Conservation (phyloP, 306 rosid genomes). For the Vigna mungo region DNA sequence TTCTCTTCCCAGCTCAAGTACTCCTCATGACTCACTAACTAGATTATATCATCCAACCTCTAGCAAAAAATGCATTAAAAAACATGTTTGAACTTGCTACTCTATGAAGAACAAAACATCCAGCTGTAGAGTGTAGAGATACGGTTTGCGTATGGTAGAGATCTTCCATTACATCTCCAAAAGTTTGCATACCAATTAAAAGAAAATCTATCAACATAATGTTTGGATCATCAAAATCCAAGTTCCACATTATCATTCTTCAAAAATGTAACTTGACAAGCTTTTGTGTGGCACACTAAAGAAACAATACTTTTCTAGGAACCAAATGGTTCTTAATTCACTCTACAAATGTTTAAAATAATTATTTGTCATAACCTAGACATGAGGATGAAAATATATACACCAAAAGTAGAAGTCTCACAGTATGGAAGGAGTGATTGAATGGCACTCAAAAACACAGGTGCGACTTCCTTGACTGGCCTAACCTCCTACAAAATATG, state of each 20-base stretch:
- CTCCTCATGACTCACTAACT: neutral
- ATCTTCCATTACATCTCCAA: conserved; percentile 1
- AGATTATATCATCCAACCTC: conserved; percentile 8
- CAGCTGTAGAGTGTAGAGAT: neutral
- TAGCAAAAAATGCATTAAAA: neutral
- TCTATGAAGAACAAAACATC: neutral
- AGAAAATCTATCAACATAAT: conserved; percentile 4
- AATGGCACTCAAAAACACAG: conserved; percentile 78
- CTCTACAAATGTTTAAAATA: neutral
- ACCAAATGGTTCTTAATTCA: conserved; percentile 22
- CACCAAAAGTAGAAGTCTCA: conserved; percentile 57
- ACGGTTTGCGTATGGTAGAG: neutral
- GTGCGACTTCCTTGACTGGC: conserved; percentile 94
- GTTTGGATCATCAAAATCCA: conserved; percentile 4
- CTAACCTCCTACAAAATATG: conserved; percentile 73
- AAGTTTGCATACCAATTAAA: neutral
- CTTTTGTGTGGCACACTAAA: conserved; percentile 1
- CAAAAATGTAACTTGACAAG: conserved; percentile 12
- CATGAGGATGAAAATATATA: conserved; percentile 12
- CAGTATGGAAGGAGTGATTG: conserved; percentile 94
- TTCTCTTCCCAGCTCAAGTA: conserved; percentile 27
- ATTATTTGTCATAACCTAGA: conserved; percentile 17
- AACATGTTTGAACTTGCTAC: neutral
- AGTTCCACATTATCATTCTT: conserved; percentile 17
- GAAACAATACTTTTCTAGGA: conserved; percentile 21